Evolutionary conservation across 192 early-diverging fungal genomes (phyloP), one percentile per base, ranked within the genome.

Genomic region (Entomortierella parvispora): DNA sequence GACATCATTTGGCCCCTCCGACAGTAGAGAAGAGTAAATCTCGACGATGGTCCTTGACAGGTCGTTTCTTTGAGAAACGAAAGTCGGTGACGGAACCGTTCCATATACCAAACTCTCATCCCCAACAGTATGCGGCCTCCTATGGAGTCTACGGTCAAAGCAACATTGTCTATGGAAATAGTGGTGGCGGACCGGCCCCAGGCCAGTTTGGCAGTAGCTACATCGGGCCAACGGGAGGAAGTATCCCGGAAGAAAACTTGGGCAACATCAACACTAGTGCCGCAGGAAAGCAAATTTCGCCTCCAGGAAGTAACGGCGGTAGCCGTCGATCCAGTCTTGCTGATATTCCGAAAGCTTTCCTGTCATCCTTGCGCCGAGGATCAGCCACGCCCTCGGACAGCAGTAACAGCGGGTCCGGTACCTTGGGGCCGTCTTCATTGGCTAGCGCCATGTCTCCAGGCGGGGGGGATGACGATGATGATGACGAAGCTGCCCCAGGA

Each of bases 261-360:
- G n/a, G 34, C 26, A 8, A 49, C 17, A 18, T 6, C n/a, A 11
- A 9, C 22, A 43, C 56, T 9, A 52, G 25, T 34, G 31, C 6
- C 5, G 15, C 31, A 9, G 46, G 10, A 2, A 58, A 51, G 43
- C 58, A 62, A 12, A 14, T 2, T 0, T 56, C 68, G 2, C 34
- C 59, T 3, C 51, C 58, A 31, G 33, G 61, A 2, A 67, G 54
- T 14, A 67, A 45, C 25, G 14, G 33, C 0, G 11, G 53, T 18
- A 50, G 57, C 42, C 60, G 66, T 2, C 65, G 74, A 10, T 47
- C 65, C 31, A 68, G 61, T 44, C 42, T 77, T 23, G 66, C 25
- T 0, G 74, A 64, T 26, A 57, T 68, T 29, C 66, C 74, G 20
- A 77, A 68, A 33, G 65, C 74, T 5, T 53, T 68, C 10, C 26